phyloP scores from a whole-genome alignment of 2,329 filamentous ascomycete genomes.

The Alternaria arbusti region DNA sequence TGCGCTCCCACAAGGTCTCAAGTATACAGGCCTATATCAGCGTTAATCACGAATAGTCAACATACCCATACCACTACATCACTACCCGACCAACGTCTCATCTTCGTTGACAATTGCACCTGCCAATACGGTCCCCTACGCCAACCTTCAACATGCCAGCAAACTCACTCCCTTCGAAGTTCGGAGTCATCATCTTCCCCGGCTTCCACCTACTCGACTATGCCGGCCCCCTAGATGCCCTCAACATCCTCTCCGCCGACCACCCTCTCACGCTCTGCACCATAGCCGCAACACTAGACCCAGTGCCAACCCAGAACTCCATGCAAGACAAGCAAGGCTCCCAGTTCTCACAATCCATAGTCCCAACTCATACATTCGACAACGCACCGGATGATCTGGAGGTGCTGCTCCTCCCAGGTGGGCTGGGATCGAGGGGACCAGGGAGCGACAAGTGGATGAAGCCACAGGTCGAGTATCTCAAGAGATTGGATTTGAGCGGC shows the following conservation, averaged over 20 bases:
- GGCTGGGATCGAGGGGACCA: constrained; percentile 54
- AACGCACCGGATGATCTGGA: constrained; percentile 60
- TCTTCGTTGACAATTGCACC: neutral
- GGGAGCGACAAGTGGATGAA: constrained; percentile 35
- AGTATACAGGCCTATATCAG: neutral
- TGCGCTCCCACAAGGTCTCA: neutral
- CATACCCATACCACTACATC: neutral
- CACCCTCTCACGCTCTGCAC: constrained; percentile 40
- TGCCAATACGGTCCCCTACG: neutral
- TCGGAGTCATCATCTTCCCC: constrained; percentile 44
- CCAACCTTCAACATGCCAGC: constrained; percentile 1
- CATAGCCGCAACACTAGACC: constrained; percentile 42
- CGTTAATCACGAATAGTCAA: too few relatives aligned
- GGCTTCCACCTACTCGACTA: constrained; percentile 49
- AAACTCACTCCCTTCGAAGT: constrained; percentile 30
- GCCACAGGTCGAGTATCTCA: constrained; percentile 56
- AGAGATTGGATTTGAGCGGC: constrained; percentile 50
- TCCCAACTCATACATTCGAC: constrained; percentile 63
- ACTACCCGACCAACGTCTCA: neutral
- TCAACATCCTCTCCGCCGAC: constrained; percentile 47
- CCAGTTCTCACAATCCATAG: constrained; percentile 46
- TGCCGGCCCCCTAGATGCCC: constrained; percentile 56
- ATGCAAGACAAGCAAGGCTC: constrained; percentile 18
- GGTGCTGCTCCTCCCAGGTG: constrained; percentile 71
- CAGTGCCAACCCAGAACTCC: constrained; percentile 41